These are phyloP conservation scores for Puccinia triticina DNA, from an alignment of 1,284 basidiomycete genomes.

Conservation along the genomic window DNA sequence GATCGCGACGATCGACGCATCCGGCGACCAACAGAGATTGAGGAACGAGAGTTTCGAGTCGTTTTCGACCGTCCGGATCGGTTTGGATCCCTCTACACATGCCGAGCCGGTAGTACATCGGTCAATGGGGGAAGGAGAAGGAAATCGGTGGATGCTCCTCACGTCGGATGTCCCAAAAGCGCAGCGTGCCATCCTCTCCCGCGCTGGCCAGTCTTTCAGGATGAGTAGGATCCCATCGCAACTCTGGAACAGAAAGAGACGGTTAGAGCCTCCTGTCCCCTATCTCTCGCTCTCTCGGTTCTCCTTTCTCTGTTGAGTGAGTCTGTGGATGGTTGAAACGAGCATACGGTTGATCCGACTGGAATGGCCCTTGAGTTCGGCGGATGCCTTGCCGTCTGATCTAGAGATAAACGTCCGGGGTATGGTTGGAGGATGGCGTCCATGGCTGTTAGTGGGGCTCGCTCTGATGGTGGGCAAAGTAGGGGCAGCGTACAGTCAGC, in stretches of 20 bases:
- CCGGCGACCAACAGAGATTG: slow-evolving; percentile 41
- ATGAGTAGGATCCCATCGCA: slow-evolving; percentile 55
- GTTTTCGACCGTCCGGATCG: slow-evolving; percentile 44
- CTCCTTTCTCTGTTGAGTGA: too few species aligned
- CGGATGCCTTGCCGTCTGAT: slow-evolving; percentile 55
- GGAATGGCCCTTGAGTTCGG: slow-evolving; percentile 57
- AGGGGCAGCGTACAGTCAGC: slow-evolving; percentile 17
- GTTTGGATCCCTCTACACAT: slow-evolving; percentile 38
- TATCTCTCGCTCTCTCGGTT: not conserved
- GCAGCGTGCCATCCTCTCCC: slow-evolving; percentile 56
- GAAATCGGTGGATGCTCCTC: not conserved
- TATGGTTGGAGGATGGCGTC: not conserved
- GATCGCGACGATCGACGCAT: slow-evolving; percentile 35
- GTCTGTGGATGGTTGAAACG: not conserved
- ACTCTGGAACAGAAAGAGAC: slow-evolving; percentile 10
- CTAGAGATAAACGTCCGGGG: slow-evolving; percentile 6
- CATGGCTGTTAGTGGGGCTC: not conserved
- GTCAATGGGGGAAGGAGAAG: slow-evolving; percentile 13
- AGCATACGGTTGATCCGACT: slow-evolving; percentile 57
- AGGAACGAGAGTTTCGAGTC: slow-evolving; percentile 35
- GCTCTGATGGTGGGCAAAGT: not conserved
- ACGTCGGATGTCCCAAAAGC: slow-evolving; percentile 57
- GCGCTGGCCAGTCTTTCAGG: slow-evolving; percentile 57
- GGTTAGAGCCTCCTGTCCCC: not conserved
- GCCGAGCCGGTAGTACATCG: not conserved